Conservation (phyloP, 768 basidiomycete genomes). For the Hericium rajendrae region DNA sequence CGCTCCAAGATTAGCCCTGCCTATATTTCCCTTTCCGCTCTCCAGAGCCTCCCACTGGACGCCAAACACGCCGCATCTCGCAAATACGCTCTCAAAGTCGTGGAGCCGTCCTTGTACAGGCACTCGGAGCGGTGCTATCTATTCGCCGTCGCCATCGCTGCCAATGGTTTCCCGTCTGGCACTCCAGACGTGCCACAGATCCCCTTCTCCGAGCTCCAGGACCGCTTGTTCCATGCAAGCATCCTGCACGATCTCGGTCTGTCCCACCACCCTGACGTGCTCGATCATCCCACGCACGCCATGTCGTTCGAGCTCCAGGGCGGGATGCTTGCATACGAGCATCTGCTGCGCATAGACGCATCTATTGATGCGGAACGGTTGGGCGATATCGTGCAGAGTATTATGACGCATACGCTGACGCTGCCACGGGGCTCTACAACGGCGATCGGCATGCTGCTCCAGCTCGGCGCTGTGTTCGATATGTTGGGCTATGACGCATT, state of each 20-base stretch:
- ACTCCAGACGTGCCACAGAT: not conserved
- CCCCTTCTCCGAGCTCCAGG: not conserved
- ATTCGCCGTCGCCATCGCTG: not conserved
- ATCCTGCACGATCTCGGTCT: not conserved
- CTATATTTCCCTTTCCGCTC: not conserved
- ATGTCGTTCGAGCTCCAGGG: not conserved
- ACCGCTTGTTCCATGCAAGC: not conserved
- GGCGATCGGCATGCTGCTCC: not conserved
- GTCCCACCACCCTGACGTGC: not conserved
- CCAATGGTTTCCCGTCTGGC: not conserved
- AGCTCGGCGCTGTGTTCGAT: not conserved
- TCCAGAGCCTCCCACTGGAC: not conserved
- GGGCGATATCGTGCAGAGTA: not conserved
- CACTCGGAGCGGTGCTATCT: not conserved
- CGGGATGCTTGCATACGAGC: not conserved
- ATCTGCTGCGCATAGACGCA: not conserved
- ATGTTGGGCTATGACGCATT: not conserved
- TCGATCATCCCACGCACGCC: not conserved
- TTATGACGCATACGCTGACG: not conserved
- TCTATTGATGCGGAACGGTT: not conserved
- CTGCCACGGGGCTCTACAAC: not conserved
- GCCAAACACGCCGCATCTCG: not conserved
- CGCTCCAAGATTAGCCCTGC: not conserved
- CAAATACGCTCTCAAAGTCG: not conserved
- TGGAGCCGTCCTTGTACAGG: not conserved